These are phyloP conservation scores for Heliamphora exappendiculata DNA, from an alignment of 148 eudicot genomes.

Conservation along the genomic window DNA sequence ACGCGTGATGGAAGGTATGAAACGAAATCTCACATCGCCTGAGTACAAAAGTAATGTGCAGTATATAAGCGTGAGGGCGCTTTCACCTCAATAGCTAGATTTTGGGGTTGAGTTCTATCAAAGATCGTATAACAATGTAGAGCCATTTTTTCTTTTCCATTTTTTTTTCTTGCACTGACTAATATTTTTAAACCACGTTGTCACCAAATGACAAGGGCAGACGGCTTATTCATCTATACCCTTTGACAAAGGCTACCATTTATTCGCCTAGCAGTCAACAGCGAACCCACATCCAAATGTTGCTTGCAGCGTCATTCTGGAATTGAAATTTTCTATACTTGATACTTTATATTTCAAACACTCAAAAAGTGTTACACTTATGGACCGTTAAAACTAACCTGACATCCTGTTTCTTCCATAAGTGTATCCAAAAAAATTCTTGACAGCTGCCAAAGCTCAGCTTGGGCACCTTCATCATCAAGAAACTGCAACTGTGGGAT, in stretches of 20 bases:
- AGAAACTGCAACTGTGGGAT: conserved; percentile 96
- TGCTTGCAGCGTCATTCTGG: neutral
- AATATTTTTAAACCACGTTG: neutral
- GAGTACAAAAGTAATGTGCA: no score
- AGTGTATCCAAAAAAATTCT: conserved; percentile 81
- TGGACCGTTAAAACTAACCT: conserved; percentile 36
- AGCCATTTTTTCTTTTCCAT: neutral
- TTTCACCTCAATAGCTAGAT: no score
- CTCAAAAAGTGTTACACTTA: neutral
- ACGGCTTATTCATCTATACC: neutral
- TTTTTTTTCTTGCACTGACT: neutral
- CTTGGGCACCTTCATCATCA: conserved; percentile 98
- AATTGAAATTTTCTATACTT: neutral
- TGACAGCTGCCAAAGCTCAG: conserved; percentile 90
- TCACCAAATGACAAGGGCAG: neutral
- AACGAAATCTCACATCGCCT: no score
- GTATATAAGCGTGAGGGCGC: no score
- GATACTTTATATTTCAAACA: neutral
- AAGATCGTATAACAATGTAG: no score
- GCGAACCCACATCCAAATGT: neutral
- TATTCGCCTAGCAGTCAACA: neutral
- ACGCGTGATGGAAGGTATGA: no score
- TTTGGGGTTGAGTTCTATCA: no score
- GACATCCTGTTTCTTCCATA: conserved; percentile 81
- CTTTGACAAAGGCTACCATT: neutral